Base-by-base conservation (phyloP, 495 filamentous ascomycete species). In the Penicillium manginii region DNA sequence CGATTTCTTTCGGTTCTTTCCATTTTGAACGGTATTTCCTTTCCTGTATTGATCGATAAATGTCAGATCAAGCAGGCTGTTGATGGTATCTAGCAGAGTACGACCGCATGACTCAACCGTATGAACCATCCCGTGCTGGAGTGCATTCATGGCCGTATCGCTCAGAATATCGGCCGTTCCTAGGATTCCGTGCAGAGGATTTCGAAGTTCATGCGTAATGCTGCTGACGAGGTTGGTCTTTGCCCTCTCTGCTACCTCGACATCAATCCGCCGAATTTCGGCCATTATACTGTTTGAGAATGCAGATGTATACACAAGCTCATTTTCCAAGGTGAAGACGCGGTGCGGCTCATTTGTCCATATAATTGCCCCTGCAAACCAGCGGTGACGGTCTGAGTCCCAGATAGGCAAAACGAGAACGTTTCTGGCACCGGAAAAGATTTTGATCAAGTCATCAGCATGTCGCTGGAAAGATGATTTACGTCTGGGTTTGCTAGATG, bases 121-220 rank as follows among this genome's bases (percentile, higher is more conserved):
- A 55, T 86, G 78, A 0, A 88, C 77, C 65, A 88, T 83, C 21
- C 80, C 81, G 40, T 74, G 75, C 52, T 87, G 84, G 33, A 82
- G 75, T 11, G 71, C 72, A 56, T 85, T 80, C 53, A 84, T 73
- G 15, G 78, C 71, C 4, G 80, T 83, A 29, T 87, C 85, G 43
- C 67, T 69, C 7, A 91, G 66, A 52, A 91, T 80, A 59, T 91
- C 86, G 7, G 82, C 78, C 49, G 78, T 84, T 0, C 83, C 84
- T 0, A 89, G 57, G 42, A 89, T 86, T 1, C 86, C 87, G 63
- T 90, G 86, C 14, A 91, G 66, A 1, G 88, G 88, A 3, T 78
- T 86, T 12, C 88, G 78, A 14, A 91, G 74, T 61, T 91, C 88
- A 59, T 91, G 88, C 2, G 83, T 86, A 23, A 91, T 85, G 37